Conservation (phyloP, 2,329 filamentous ascomycete species). For the Talaromyces albobiverticillius region DNA sequence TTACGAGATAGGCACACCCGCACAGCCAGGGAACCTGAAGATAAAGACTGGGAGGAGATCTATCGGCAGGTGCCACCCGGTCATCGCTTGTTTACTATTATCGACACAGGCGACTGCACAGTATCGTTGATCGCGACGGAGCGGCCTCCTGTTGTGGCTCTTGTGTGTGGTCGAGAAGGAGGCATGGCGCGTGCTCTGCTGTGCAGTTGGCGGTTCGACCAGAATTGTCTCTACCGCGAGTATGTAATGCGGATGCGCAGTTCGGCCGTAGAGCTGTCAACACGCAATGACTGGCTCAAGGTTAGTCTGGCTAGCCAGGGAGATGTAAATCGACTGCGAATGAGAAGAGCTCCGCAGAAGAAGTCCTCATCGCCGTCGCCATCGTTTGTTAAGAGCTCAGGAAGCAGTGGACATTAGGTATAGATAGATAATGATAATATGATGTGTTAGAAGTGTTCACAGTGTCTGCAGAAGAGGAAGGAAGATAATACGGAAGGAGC, state of each 20-base stretch:
- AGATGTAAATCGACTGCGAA: neutral
- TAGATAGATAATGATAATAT: no score
- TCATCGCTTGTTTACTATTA: constrained; percentile 29
- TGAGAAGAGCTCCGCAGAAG: neutral
- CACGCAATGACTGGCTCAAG: constrained; percentile 18
- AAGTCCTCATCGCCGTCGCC: neutral
- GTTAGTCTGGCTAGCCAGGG: constrained; percentile 19
- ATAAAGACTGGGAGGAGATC: neutral
- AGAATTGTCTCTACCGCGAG: constrained; percentile 18
- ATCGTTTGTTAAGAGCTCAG: neutral
- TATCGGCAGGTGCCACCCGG: constrained; percentile 14
- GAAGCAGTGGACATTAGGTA: neutral
- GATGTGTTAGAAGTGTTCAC: no score
- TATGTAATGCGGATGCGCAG: constrained; percentile 19
- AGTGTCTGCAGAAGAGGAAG: no score
- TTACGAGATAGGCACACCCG: constrained; percentile 11
- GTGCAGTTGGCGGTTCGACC: constrained; percentile 23
- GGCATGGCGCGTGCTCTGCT: constrained; percentile 30
- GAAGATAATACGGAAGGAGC: no score
- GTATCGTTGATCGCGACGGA: constrained; percentile 29
- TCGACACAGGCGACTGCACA: constrained; percentile 30
- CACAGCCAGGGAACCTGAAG: constrained; percentile 6
- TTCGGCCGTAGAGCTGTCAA: constrained; percentile 16
- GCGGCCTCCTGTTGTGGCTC: constrained; percentile 27
- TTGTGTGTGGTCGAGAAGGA: constrained; percentile 29